phyloP scores from a whole-genome alignment of 352 stramenopile genomes.

The Pythium diclinum region DNA sequence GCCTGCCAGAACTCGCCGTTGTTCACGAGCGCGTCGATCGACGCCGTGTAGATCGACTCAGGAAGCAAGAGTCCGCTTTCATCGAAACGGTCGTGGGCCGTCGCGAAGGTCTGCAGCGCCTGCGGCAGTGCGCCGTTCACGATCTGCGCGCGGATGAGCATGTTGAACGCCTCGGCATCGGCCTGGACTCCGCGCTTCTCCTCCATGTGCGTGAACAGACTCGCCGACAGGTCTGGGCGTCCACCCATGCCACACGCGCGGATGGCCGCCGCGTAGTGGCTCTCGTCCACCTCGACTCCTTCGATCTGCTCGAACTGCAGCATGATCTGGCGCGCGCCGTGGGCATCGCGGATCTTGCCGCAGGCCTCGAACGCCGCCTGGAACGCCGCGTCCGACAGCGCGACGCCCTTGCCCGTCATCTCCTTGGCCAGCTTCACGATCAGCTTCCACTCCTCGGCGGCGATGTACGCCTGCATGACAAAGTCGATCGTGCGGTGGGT shows the following conservation, averaged over 20 bases:
- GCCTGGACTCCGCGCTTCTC: slow-evolving; percentile 41
- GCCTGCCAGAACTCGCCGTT: slow-evolving; percentile 65
- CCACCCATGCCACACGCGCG: slow-evolving; percentile 62
- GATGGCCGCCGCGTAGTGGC: slow-evolving; percentile 57
- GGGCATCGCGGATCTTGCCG: slow-evolving; percentile 52
- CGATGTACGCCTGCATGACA: slow-evolving; percentile 75
- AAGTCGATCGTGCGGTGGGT: slow-evolving; percentile 74
- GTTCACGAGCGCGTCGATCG: slow-evolving; percentile 66
- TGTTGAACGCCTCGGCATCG: slow-evolving; percentile 52
- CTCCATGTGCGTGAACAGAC: slow-evolving; percentile 68
- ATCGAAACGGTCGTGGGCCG: slow-evolving; percentile 40
- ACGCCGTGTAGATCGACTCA: slow-evolving; percentile 75
- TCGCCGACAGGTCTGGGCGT: slow-evolving; percentile 47
- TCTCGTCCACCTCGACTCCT: slow-evolving; percentile 26
- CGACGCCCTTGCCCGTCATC: slow-evolving; percentile 40
- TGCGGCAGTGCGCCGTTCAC: slow-evolving; percentile 59
- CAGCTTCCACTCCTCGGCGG: slow-evolving; percentile 57
- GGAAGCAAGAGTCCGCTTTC: slow-evolving; percentile 31
- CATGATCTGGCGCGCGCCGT: slow-evolving; percentile 49
- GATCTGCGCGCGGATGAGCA: slow-evolving; percentile 78
- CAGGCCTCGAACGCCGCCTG: slow-evolving; percentile 72
- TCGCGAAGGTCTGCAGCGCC: slow-evolving; percentile 72
- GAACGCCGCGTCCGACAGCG: slow-evolving; percentile 67
- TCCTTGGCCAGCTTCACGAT: slow-evolving; percentile 52
- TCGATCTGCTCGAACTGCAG: slow-evolving; percentile 33